Conservation (phyloP, 768 basidiomycete species). For the Collybia sp. region DNA sequence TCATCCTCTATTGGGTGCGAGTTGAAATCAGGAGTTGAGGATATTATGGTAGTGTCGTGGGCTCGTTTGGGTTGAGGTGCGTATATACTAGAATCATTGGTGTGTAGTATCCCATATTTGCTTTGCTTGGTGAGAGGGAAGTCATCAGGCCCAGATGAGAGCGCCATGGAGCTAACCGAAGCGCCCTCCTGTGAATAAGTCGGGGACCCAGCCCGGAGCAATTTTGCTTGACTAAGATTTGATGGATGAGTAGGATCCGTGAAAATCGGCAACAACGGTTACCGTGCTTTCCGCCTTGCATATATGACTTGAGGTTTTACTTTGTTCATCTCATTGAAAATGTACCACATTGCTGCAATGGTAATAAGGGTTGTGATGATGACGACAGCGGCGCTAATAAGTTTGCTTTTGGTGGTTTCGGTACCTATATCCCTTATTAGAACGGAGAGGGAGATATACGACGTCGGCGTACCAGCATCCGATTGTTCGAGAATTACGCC, state of each 20-base stretch:
- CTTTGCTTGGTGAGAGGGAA: conserved; percentile 30
- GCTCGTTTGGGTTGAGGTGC: conserved; percentile 44
- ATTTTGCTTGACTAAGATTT: conserved; percentile 47
- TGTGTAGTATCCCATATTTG: conserved; percentile 18
- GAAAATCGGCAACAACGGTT: conserved; percentile 8
- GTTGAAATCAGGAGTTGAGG: conserved; percentile 7
- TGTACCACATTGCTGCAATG: conserved; percentile 78
- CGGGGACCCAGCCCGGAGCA: conserved; percentile 22
- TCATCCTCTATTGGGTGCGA: conserved; percentile 3
- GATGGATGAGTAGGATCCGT: conserved; percentile 1
- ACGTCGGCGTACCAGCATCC: conserved; percentile 20
- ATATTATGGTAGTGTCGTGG: background rate
- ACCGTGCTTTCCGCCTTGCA: conserved; percentile 68
- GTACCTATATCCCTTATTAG: conserved; percentile 18
- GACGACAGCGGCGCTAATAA: conserved; percentile 67
- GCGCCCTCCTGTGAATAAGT: conserved; percentile 9
- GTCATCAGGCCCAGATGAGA: conserved; percentile 25
- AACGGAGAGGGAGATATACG: conserved; percentile 6
- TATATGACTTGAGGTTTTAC: conserved; percentile 68
- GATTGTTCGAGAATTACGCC: conserved; percentile 72
- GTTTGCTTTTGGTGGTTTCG: conserved; percentile 44
- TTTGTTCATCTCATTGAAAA: conserved; percentile 64
- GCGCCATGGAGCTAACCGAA: conserved; percentile 16
- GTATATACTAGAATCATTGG: conserved; percentile 43
- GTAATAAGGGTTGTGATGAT: conserved; percentile 70